Conservation (phyloP, 2,329 filamentous ascomycete species). For the Pseudocercospora fuligena region DNA sequence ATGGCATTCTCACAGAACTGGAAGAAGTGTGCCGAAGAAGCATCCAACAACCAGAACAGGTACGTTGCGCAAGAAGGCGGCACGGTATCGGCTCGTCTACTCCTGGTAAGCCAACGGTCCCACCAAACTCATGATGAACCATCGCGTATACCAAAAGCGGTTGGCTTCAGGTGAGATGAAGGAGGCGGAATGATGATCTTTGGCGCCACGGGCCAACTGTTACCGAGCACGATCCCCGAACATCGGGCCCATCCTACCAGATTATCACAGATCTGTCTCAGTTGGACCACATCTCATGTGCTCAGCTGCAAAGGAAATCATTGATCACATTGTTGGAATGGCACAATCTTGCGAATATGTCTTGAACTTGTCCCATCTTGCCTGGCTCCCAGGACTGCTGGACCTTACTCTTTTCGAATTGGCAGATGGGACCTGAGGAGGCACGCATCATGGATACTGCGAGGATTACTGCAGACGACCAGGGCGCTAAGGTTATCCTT, state of each 20-base stretch:
- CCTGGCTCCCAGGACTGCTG: not conserved
- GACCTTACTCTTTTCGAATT: not conserved
- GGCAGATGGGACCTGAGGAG: not conserved
- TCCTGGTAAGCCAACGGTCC: not conserved
- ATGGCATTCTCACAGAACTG: not conserved
- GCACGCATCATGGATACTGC: not conserved
- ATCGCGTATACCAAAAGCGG: not conserved
- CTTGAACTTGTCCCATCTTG: not conserved
- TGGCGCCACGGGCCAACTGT: not conserved
- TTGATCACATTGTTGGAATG: not conserved
- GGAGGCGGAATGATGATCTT: slow-evolving; percentile 7
- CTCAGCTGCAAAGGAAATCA: not conserved
- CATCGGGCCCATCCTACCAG: not conserved
- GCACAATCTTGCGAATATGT: not conserved
- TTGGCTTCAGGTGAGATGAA: not conserved
- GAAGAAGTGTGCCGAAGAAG: not conserved
- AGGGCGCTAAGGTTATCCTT: slow-evolving; percentile 9
- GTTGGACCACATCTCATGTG: not conserved
- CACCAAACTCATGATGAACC: not conserved
- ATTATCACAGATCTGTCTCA: not conserved
- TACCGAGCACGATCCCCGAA: not conserved
- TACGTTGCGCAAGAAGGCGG: not conserved
- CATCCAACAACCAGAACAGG: not conserved
- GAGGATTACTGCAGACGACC: slow-evolving; percentile 10
- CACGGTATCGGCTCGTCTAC: not conserved